Conservation (phyloP, 2,329 filamentous ascomycete species). For the Penicillium sp. region DNA sequence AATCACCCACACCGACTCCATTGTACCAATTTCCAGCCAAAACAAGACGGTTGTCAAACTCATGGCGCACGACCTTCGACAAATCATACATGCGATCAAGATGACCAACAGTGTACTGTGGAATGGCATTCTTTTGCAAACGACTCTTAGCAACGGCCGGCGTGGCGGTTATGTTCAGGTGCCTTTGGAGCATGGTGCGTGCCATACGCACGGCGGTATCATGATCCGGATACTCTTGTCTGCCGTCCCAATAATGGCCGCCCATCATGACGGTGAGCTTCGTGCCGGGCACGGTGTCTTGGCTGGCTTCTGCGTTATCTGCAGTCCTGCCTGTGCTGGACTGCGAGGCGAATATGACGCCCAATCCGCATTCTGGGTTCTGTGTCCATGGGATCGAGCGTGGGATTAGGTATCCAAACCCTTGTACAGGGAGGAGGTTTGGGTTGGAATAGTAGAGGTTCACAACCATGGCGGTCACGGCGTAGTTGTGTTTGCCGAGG, state of each 20-base stretch:
- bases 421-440: slow-evolving; percentile 60
- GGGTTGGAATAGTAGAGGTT: slow-evolving; percentile 79
- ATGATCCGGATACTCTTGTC: slow-evolving; percentile 60
- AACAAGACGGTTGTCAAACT: slow-evolving; percentile 64
- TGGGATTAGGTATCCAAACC: slow-evolving; percentile 92
- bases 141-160: slow-evolving; percentile 64
- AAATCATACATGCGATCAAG: slow-evolving; percentile 60
- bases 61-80: slow-evolving; percentile 54
- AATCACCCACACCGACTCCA: slow-evolving; percentile 55
- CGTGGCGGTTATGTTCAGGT: slow-evolving; percentile 69
- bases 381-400: slow-evolving; percentile 67
- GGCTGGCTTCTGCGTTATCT: background rate
- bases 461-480: slow-evolving; percentile 85
- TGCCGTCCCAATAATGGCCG: slow-evolving; percentile 84
- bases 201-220: slow-evolving; percentile 71
- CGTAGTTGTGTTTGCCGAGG: slow-evolving; percentile 50
- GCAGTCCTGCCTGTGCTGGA: slow-evolving; percentile 50
- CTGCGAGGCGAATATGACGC: slow-evolving; percentile 88
- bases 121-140: slow-evolving; percentile 73
- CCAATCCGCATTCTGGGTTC: slow-evolving; percentile 81
- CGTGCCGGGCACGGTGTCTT: slow-evolving; percentile 64
- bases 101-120: slow-evolving; percentile 86
- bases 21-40: slow-evolving; percentile 61
- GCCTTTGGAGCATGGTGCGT: slow-evolving; percentile 66
- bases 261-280: slow-evolving; percentile 95